Conservation (phyloP, 2,329 filamentous ascomycete genomes). For the Furcasterigmium furcatum region DNA sequence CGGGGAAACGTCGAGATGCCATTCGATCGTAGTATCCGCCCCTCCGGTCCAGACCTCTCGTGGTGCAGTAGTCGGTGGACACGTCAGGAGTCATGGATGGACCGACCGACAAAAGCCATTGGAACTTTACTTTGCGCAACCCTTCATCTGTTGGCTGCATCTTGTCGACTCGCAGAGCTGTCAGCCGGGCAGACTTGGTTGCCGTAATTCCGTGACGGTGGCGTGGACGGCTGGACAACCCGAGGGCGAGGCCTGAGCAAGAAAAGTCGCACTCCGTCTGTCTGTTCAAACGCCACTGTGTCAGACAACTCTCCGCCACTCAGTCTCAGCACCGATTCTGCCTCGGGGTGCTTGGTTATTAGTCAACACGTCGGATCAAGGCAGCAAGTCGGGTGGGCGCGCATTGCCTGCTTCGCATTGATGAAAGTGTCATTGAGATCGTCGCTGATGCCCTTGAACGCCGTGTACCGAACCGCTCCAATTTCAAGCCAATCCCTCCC, state of each 20-base stretch:
- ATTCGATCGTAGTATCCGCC: neutral
- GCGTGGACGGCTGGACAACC: neutral
- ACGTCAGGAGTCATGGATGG: conserved; percentile 3
- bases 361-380: no score
- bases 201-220: neutral
- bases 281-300: no score
- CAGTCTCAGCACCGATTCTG: no score
- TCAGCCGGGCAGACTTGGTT: neutral
- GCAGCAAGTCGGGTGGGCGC: no score
- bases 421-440: neutral
- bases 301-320: no score
- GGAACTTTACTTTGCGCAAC: no score
- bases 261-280: no score
- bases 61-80: conserved; percentile 10
- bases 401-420: no score
- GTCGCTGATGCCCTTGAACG: neutral
- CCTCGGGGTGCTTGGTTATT: no score
- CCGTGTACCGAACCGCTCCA: neutral
- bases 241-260: no score
- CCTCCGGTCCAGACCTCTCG: conserved; percentile 1
- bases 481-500: neutral
- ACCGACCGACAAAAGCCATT: no score
- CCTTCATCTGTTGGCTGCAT: neutral
- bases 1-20: neutral
- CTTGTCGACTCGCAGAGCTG: no score